Evolutionary conservation across 371 early-diverging fungal genomes (phyloP), one percentile per base, ranked within the genome.

Genomic region (Lichtheimia hyalospora): DNA sequence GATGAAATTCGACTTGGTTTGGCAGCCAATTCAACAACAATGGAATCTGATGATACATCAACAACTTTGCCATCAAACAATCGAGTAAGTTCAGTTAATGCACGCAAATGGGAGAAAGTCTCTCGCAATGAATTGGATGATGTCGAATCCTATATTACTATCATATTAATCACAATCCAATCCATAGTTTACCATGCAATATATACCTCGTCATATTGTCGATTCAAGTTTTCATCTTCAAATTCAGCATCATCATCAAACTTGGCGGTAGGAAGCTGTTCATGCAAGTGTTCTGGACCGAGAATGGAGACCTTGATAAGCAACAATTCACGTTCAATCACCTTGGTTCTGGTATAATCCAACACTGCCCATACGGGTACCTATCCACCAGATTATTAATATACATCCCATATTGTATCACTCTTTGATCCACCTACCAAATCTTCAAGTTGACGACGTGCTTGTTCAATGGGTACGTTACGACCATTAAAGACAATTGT

Each of bases 311-410:
- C 91, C 82, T 96, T 97, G 73, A 93, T 88, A 66, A 98, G 72
- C 55, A 94, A 80, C 68, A 96, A 70, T 74, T 98, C 98, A 55
- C 98, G 87, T 75, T 96, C 93, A 42, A 98, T 87, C 53, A 94
- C 77, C 54, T 82, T 86, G 48, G 87, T 86, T 54, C 86, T 84
- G 42, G 94, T 93, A 82, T 96, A 96, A 73, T 96, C 96, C 66
- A 98, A 77, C 20, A 96, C 98, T 25, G 96, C 98, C 96, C 96
- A 98, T 13, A 97, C 94, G 43, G 97, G 97, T 21, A 96, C 88
- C 88, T 88, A 49, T 8, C 10, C 27, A 27, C 3, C n/a, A 18
- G 10, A 56, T 16, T 6, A 44, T 24, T 1, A 14, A 1, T 6
- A 54, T 34, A 16, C 34, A 34, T 8, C 34, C 14, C n/a, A n/a